Evolutionary conservation across 106 monocot genomes (phyloP).

Genomic region (Acorus calamus): DNA sequence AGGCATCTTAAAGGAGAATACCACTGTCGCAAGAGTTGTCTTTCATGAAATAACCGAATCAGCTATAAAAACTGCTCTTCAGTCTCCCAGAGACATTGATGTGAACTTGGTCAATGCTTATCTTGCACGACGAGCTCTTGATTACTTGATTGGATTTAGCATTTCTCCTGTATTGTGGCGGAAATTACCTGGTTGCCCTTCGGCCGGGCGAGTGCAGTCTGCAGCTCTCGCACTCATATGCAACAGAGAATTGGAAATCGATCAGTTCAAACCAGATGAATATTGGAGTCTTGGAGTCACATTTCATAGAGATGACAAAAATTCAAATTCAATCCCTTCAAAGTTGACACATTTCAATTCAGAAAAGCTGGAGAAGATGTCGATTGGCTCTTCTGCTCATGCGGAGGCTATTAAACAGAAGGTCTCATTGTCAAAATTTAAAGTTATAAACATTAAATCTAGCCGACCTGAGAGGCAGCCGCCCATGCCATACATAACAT

Average conservation of each 20-base stretch:
- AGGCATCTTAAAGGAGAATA: slow-evolving; percentile 56
- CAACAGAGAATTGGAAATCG: slow-evolving; percentile 82
- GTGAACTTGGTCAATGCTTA: slow-evolving; percentile 91
- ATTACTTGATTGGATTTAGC: slow-evolving; percentile 94
- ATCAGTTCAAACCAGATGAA: slow-evolving; percentile 69
- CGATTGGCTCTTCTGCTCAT: slow-evolving; percentile 33
- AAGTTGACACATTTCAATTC: slow-evolving; percentile 54
- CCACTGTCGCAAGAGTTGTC: slow-evolving; percentile 71
- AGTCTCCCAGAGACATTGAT: slow-evolving; percentile 67
- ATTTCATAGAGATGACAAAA: slow-evolving; percentile 18
- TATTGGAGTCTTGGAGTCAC: slow-evolving; percentile 71
- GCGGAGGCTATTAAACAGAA: slow-evolving; percentile 53
- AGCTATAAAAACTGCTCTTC: slow-evolving; percentile 71
- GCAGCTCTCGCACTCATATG: slow-evolving; percentile 88
- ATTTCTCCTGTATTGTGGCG: slow-evolving; percentile 93
- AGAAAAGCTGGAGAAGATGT: slow-evolving; percentile 65
- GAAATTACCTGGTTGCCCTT: slow-evolving; percentile 90
- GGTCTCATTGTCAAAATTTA: slow-evolving; percentile 42
- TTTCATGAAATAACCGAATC: slow-evolving; percentile 97
- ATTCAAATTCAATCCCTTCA: slow-evolving; percentile 21
- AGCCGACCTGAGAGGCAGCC: slow-evolving; percentile 53
- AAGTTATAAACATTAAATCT: slow-evolving; percentile 42
- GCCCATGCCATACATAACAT: slow-evolving; percentile 93
- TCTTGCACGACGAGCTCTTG: slow-evolving; percentile 88
- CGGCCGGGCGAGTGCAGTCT: slow-evolving; percentile 97